These are phyloP conservation scores for Onygenales sp. DNA, from an alignment of 2,329 filamentous ascomycete genomes.

Conservation along the genomic window DNA sequence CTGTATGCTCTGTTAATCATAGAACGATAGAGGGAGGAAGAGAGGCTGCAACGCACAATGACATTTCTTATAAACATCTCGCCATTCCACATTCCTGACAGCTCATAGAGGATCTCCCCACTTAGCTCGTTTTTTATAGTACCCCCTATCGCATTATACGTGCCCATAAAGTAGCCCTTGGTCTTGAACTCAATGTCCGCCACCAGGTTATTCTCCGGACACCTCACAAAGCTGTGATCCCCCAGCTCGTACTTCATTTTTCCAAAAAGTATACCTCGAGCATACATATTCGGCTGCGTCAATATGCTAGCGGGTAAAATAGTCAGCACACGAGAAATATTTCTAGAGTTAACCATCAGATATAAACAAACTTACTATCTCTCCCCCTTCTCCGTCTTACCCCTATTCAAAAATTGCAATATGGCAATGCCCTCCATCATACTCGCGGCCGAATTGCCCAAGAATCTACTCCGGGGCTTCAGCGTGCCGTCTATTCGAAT, in stretches of 20 bases:
- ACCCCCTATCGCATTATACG: conserved; percentile 92
- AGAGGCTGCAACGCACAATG: conserved; percentile 46
- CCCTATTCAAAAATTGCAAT: conserved; percentile 70
- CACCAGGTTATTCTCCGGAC: conserved; percentile 74
- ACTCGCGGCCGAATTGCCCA: conserved; percentile 94
- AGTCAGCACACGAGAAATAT: conserved; percentile 2
- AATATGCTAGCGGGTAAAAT: conserved; percentile 54
- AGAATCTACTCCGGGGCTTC: conserved; percentile 87
- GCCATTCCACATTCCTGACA: conserved; percentile 86
- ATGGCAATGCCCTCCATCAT: conserved; percentile 97
- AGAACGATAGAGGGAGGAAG: background rate
- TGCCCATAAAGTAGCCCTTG: conserved; percentile 93
- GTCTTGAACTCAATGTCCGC: conserved; percentile 98
- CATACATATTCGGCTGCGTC: conserved; percentile 99
- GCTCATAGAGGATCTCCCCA: conserved; percentile 78
- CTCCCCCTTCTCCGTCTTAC: conserved; percentile 60
- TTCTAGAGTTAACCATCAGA: background rate
- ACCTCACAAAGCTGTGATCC: conserved; percentile 87
- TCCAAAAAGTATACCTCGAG: conserved; percentile 88
- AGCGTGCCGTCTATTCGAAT: conserved; percentile 93
- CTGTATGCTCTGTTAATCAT: conserved; percentile 35
- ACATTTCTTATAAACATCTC: conserved; percentile 89
- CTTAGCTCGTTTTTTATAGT: conserved; percentile 81
- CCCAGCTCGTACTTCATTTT: conserved; percentile 99
- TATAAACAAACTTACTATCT: conserved; percentile 61